Base-by-base conservation (phyloP, 768 basidiomycete genomes). In the Rhodotorula kratochvilovae region DNA sequence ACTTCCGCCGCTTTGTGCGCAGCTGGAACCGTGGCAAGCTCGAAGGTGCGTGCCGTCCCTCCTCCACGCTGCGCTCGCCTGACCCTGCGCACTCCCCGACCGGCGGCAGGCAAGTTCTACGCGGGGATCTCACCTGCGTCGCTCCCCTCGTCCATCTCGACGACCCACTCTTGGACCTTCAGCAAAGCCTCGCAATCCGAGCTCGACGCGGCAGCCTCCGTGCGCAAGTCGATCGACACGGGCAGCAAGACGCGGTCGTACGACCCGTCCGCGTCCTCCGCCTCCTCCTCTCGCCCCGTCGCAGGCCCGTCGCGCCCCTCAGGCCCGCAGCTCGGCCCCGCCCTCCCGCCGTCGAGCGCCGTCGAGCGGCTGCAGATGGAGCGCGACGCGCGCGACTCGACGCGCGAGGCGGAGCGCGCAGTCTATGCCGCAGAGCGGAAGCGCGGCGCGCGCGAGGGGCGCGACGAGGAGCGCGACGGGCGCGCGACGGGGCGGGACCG, bases 1-100 rank as follows among this genome's bases (percentile, higher is more conserved):
- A 94, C 79, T 97, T 97, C 79, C 87, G 89, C 77, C 95, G 93
- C 81, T 96, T 97, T 77, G 48, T 33, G 51, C 90, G 90, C 85
- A 87, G 86, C 35, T 93, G 91, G 91, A 93, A 93, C 80, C 84
- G 85, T 79, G 90, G 90, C 11, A 87, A 84, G 78, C 83, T 93
- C 16, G 80, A 87, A 39, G 84, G 90, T 90, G 75, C 66, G 83
- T 81, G 43, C 50, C 54, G 23, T 23, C 51, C 23, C n/a, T 36
- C 10, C 17, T n/a, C n/a, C n/a, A n/a, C n/a, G n/a, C n/a, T n/a
- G n/a, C n/a, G n/a, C n/a, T n/a, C n/a, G n/a, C n/a, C n/a, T n/a
- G n/a, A n/a, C n/a, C n/a, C n/a, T n/a, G n/a, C n/a, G n/a, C n/a
- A n/a, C n/a, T n/a, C n/a, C n/a, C n/a, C n/a, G n/a, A n/a, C n/a